phyloP scores from a whole-genome alignment of 345 rosid species.

The Carallia brachiata region DNA sequence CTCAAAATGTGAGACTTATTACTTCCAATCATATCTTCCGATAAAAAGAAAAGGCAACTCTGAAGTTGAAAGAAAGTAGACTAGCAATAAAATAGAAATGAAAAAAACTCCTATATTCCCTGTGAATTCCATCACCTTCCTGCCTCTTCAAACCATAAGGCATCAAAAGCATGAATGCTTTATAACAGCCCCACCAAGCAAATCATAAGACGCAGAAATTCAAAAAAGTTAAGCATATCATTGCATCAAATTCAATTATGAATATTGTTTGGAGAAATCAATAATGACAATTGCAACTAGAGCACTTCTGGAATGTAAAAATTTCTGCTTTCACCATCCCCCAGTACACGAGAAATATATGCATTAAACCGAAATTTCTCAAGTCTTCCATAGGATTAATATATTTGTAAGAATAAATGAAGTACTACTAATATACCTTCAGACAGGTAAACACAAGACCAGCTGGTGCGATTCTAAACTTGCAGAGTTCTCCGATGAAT shows the following conservation, averaged over 20 bases:
- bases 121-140: neutral
- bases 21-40: neutral
- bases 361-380: no score
- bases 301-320: no score
- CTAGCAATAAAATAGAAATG: neutral
- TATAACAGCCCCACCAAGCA: neutral
- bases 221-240: neutral
- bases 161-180: neutral
- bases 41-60: neutral
- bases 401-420: constrained; percentile 8
- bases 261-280: no score
- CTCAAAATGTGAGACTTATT: neutral
- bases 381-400: neutral
- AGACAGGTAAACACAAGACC: constrained; percentile 87
- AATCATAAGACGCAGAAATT: neutral
- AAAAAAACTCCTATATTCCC: neutral
- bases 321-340: no score
- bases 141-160: neutral
- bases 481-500: constrained; percentile 98
- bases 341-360: no score
- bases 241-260: neutral
- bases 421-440: constrained; percentile 53
- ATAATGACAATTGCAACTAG: no score
- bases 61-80: neutral
- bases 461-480: constrained; percentile 80